These are phyloP conservation scores for Colletotrichum tamarilloi DNA, from an alignment of 2,329 filamentous ascomycete species.

Conservation along the genomic window DNA sequence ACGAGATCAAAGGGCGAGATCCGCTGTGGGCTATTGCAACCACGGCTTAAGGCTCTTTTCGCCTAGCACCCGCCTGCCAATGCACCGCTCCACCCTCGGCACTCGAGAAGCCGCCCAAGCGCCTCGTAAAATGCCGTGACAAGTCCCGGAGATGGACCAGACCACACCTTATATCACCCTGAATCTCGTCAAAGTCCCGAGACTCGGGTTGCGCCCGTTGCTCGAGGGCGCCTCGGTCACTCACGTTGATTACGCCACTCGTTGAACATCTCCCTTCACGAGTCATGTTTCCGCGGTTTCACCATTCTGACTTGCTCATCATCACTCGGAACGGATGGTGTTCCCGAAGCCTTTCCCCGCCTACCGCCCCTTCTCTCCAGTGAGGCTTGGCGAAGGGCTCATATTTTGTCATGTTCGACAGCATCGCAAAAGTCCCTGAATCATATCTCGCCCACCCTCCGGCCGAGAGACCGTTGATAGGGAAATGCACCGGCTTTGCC, in stretches of 20 bases:
- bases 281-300: constrained; percentile 26
- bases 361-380: constrained; percentile 1
- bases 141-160: constrained; percentile 35
- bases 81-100: constrained; percentile 33
- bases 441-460: constrained; percentile 23
- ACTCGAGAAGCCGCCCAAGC: constrained; percentile 34
- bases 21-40: constrained; percentile 29
- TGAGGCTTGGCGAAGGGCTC: constrained; percentile 19
- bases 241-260: constrained; percentile 20
- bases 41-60: constrained; percentile 32
- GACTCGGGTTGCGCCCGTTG: constrained; percentile 16
- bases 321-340: constrained; percentile 16
- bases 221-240: constrained; percentile 15
- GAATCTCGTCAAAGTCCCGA: constrained; percentile 30
- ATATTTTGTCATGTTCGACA: constrained; percentile 24
- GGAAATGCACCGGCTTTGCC: constrained; percentile 28
- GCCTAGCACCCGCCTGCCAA: constrained; percentile 31
- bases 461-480: constrained; percentile 18
- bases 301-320: constrained; percentile 11
- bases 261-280: constrained; percentile 5
- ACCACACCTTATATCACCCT: constrained; percentile 35
- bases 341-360: constrained; percentile 6
- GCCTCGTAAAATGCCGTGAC: constrained; percentile 33
- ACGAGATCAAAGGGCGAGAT: constrained; percentile 32
- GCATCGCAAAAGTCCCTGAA: constrained; percentile 28